Evolutionary conservation across 2,329 filamentous ascomycete species (phyloP).

Genomic region (Arthrobotrys megalospora): DNA sequence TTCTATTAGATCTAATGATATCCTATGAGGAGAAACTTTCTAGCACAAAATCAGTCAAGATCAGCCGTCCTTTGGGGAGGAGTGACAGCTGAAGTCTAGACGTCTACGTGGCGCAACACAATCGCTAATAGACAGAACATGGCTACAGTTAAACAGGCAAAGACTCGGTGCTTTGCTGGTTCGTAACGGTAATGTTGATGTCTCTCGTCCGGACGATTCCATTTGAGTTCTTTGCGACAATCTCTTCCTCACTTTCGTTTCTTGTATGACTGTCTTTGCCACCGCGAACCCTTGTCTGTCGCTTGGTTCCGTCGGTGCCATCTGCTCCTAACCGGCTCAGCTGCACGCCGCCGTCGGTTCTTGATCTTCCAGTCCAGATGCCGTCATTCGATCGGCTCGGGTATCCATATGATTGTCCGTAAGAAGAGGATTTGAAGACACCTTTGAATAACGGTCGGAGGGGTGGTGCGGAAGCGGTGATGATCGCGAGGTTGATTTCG

Average conservation of each 20-base stretch:
- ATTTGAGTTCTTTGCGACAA: slow-evolving; percentile 35
- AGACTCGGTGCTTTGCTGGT: slow-evolving; percentile 45
- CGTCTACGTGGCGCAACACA: too few species aligned
- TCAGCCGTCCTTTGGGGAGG: too few species aligned
- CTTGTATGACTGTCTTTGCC: slow-evolving; percentile 34
- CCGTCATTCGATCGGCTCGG: slow-evolving; percentile 22
- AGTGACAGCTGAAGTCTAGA: too few species aligned
- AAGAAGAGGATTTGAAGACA: slow-evolving; percentile 54
- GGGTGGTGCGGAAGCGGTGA: slow-evolving; percentile 68
- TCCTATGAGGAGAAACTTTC: too few species aligned
- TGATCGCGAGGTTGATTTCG: slow-evolving; percentile 69
- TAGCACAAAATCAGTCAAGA: too few species aligned
- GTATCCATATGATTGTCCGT: slow-evolving; percentile 40
- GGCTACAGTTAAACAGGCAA: slow-evolving; percentile 16
- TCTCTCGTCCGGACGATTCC: slow-evolving; percentile 40
- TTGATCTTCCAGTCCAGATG: slow-evolving; percentile 7
- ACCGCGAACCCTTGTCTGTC: slow-evolving; percentile 31
- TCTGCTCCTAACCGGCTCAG: slow-evolving; percentile 9
- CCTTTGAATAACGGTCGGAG: slow-evolving; percentile 67
- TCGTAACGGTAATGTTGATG: slow-evolving; percentile 26
- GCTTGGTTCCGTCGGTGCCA: not conserved
- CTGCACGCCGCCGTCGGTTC: slow-evolving; percentile 15
- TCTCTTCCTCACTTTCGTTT: slow-evolving; percentile 53
- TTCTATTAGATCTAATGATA: too few species aligned
- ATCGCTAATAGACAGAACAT: too few species aligned